A percentile compares a stretch with the other conserved stretches of the same genome.
Evolutionary conservation across 176 grass and related monocot genomes (phyloP).

Genomic region (Thinopyrum elongatum): DNA sequence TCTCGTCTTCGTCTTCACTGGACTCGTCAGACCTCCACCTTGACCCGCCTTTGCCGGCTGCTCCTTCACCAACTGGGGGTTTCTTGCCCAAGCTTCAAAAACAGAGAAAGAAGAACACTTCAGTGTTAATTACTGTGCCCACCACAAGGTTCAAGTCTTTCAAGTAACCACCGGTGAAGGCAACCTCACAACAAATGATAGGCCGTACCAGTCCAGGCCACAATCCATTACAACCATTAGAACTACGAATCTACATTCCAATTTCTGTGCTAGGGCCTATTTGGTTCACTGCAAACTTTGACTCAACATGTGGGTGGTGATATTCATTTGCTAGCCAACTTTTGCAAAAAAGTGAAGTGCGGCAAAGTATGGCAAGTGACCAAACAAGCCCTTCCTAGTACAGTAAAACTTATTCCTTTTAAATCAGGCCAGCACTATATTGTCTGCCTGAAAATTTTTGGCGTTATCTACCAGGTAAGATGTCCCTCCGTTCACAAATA

Average conservation of each 20-base stretch:
- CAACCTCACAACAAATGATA: background rate
- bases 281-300: slow-evolving; percentile 1
- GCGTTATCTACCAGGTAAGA: background rate
- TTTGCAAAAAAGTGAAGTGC: too few species aligned
- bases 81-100: slow-evolving; percentile 33
- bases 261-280: background rate
- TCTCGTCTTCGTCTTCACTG: slow-evolving; percentile 65
- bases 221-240: background rate
- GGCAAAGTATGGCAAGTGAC: background rate
- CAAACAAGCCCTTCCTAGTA: background rate
- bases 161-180: background rate
- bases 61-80: slow-evolving; percentile 18
- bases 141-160: background rate
- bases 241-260: background rate
- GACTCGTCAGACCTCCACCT: slow-evolving; percentile 84
- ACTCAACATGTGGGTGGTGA: background rate
- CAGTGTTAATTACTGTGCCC: background rate
- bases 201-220: background rate
- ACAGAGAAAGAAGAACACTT: background rate
- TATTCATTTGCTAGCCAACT: background rate
- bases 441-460: background rate
- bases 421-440: background rate
- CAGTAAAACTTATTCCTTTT: background rate
- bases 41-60: slow-evolving; percentile 35
- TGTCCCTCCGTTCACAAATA: too few species aligned